Evolutionary conservation across 208 protist genomes (phyloP).

Genomic region (Leishmania tropica): DNA sequence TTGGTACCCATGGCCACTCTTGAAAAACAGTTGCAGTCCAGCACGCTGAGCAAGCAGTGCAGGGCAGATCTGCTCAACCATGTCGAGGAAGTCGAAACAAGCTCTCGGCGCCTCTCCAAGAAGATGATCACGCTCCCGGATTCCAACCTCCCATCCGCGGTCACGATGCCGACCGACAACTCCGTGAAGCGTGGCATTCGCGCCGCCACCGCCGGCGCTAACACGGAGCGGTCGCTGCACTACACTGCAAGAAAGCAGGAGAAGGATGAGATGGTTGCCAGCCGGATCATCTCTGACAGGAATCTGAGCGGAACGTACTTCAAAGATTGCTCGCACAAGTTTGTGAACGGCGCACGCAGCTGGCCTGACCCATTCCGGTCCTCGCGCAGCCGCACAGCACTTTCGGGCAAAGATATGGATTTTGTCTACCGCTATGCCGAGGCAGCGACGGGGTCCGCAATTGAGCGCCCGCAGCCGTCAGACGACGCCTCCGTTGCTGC

Average conservation of each 20-base stretch:
- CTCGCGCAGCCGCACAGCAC: constrained; percentile 42
- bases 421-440: constrained; percentile 87
- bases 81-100: constrained; percentile 61
- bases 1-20: constrained; percentile 59
- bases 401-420: constrained; percentile 72
- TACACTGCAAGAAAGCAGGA: constrained; percentile 40
- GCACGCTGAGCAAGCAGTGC: constrained; percentile 67
- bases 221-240: constrained; percentile 18
- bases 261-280: constrained; percentile 18
- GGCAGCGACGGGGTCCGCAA: constrained; percentile 38
- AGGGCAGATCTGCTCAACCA: constrained; percentile 72
- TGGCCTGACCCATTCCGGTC: constrained; percentile 61
- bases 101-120: constrained; percentile 61
- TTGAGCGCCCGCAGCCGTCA: constrained; percentile 37
- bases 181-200: constrained; percentile 25
- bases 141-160: constrained; percentile 50
- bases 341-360: constrained; percentile 19
- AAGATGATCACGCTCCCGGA: constrained; percentile 45
- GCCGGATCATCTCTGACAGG: background rate
- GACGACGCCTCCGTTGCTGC: constrained; percentile 44
- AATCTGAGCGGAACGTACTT: constrained; percentile 45
- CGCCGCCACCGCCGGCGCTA: constrained; percentile 2
- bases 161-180: constrained; percentile 35
- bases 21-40: constrained; percentile 56
- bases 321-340: constrained; percentile 51